Evolutionary conservation across 805 yeast species (phyloP).

Genomic region (Lipomyces lipofer): DNA sequence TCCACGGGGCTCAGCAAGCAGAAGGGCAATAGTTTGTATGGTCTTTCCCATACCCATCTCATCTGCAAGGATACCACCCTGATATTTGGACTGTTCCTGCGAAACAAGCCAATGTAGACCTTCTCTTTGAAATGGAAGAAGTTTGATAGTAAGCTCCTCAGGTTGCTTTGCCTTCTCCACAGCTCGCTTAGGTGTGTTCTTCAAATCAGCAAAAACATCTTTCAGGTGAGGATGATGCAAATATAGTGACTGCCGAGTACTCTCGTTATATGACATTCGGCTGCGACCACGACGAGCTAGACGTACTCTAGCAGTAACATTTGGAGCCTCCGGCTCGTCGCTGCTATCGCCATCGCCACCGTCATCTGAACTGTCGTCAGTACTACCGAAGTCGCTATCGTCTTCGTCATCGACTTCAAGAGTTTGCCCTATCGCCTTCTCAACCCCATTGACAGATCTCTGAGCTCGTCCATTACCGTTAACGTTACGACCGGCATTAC

Average conservation of each 20-base stretch:
- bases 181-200: slow-evolving; percentile 48
- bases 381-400: slow-evolving; percentile 1
- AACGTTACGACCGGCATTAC: background rate
- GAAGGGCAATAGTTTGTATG: slow-evolving; percentile 87
- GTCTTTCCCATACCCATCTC: slow-evolving; percentile 99
- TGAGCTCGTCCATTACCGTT: no score
- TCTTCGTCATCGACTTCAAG: slow-evolving; percentile 4
- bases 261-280: slow-evolving; percentile 16
- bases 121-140: slow-evolving; percentile 90
- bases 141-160: slow-evolving; percentile 63
- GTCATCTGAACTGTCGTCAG: slow-evolving; percentile 5
- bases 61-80: slow-evolving; percentile 94
- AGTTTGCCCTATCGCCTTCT: background rate
- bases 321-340: slow-evolving; percentile 8
- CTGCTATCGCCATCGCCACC: slow-evolving; percentile 11
- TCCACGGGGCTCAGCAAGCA: slow-evolving; percentile 55
- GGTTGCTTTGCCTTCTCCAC: slow-evolving; percentile 66
- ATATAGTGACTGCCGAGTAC: slow-evolving; percentile 49
- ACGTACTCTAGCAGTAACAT: background rate
- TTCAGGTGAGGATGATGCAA: slow-evolving; percentile 77
- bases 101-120: slow-evolving; percentile 85
- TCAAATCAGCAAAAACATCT: slow-evolving; percentile 68
- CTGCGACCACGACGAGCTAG: slow-evolving; percentile 7
- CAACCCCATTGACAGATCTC: no score
- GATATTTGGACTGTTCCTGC: slow-evolving; percentile 76